Base-by-base conservation (phyloP, 2,329 filamentous ascomycete genomes). In the Fusarium sp. region DNA sequence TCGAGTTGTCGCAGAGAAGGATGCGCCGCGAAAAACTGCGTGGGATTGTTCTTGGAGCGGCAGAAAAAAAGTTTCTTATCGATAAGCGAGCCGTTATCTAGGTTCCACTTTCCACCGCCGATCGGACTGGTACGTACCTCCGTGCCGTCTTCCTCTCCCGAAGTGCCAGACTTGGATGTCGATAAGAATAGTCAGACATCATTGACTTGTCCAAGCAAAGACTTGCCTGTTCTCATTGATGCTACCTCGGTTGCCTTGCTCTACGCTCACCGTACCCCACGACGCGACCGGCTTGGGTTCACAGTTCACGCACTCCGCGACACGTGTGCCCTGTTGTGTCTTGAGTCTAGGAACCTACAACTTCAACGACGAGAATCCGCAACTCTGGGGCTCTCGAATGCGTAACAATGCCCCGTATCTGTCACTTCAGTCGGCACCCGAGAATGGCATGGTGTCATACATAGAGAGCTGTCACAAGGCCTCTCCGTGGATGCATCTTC, bases 21-120 rank as follows among this genome's bases (percentile, higher is more conserved):
- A 69, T 66, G 69, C 68, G 68, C 64, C 69, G 59, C 58, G 64
- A 63, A 75, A 72, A 68, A 52, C 47, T 69, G 73, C 70, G 77
- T 74, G 73, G 74, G 76, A 76, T 78, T 67, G 65, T 67, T 62
- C 58, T 47, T 57, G 36, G 59, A 68, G 62, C 45, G 66, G 65
- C 70, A 69, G 65, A 70, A 71, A 76, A 72, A 77, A 78, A 80
- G 63, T 76, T 70, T 73, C 74, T 81, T 81, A 82, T 82, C 81
- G 80, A 81, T 82, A 81, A 78, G 64, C 6, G 18, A 36, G 18
- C 31, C 36, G 64, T 58, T 68, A 47, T 40, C 38, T 61, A 1
- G 10, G 10, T 68, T 31, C 74, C 73, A 71, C 71, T 36, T 59
- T 50, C 69, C 59, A 67, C 60, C 31, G n/a, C 8, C 63, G 31